Base-by-base conservation (phyloP, 2,329 filamentous ascomycete genomes). In the Apiospora rasikravindrae region DNA sequence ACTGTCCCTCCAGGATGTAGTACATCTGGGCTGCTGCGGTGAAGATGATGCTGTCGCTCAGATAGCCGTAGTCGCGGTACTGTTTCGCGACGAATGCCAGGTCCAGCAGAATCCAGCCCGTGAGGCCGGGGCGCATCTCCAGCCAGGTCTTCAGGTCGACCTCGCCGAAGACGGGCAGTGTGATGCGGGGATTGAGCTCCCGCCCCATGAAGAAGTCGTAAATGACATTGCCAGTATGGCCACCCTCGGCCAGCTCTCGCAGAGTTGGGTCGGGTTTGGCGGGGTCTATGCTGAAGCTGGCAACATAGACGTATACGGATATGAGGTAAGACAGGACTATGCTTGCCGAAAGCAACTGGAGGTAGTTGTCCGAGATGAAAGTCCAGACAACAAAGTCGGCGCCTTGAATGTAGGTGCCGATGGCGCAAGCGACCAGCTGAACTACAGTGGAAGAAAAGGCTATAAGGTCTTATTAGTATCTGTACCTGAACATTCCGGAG, bases 191-290 rank as follows among this genome's bases (percentile, higher is more conserved):
- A 83, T 98, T 98, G 73, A 98, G 91, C 82, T 98, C 96, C 33
- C 96, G 93, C 24, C 96, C 96, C 75, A 98, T 98, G 84, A 95
- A 98, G 91, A 94, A 98, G 83, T 98, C 96, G 81, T 98, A 98
- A 47, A 98, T 83, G 74, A 94, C 84, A 82, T 97, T 98, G 72
- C 95, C 95, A 1, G 90, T 91, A 79, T 93, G 89, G 22, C 95
- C 95, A 66, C 95, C 95, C 1, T 90, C 89, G 0, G 95, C 95
- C 7, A 98, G 88, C 81, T 96, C 92, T 51, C 95, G 93, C 74
- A 68, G 40, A 7, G 11, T 22, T 8, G 89, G 85, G 68, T 92
- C 87, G 16, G 88, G 85, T 80, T 97, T 94, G 57, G 89, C 90
- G 26, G 90, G 83, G 80, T 93, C 93, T 74, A 98, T 93, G 70